Evolutionary conservation across 805 yeast genomes (phyloP), one percentile per base, ranked within the genome.

Genomic region (Schizosaccharomyces octosporus): DNA sequence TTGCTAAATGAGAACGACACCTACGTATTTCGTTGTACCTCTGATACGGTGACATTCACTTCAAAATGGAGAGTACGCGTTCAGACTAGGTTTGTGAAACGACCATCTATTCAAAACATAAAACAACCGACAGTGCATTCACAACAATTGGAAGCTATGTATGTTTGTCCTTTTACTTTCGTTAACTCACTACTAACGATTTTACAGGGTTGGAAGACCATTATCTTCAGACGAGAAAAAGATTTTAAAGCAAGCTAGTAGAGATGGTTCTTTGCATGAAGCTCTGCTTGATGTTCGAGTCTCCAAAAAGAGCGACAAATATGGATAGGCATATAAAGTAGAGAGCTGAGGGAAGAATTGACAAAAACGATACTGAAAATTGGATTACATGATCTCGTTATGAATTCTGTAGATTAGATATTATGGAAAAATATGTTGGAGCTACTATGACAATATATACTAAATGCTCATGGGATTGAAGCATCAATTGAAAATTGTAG

Each of bases 241-340:
- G 32, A 3, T 15, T 3, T n/a, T 59, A 11, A 59, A 59, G 24
- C 24, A 42, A 15, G 61, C 61, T 9, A 24, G 13, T 24, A 19
- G 29, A 19, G 32, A 59, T 17, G 61, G 61, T 19, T n/a, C 21
- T 4, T n/a, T 59, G 9, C 61, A 45, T 29, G 61, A 59, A 43
- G 61, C 61, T 6, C 21, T 59, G 32, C 61, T 59, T 19, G 61
- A 59, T 27, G n/a, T 59, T n/a, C 51, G 61, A 11, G 54, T 42
- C 1, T 21, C 39, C 2, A 19, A 24, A 43, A 59, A 43, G 32
- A 59, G 61, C 17, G 61, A 59, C 55, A 59, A 59, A 31, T 59
- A 42, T 59, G 61, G 48, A 7, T 57, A 41, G 36, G 11, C 27
- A 19, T 4, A 19, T 24, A 5, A 13, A 3, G 17, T 45, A 11